phyloP scores from a whole-genome alignment of 1,284 basidiomycete genomes.

The Apiotrichum siamense region DNA sequence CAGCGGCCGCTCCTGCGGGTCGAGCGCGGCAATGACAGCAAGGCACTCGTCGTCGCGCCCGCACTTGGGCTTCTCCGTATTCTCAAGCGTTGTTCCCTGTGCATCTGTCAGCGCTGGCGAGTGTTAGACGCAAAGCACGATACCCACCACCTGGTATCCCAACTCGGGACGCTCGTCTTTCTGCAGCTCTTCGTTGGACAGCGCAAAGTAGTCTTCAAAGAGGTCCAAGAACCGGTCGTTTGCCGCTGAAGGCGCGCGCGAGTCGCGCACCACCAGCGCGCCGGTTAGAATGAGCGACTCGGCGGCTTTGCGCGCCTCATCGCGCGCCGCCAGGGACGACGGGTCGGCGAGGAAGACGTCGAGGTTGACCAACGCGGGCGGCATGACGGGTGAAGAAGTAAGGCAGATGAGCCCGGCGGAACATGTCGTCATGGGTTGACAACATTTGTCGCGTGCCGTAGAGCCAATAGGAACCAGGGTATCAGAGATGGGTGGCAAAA shows the following conservation, averaged over 20 bases:
- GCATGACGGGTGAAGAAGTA: constrained; percentile 3
- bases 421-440: too few relatives aligned
- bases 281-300: constrained; percentile 68
- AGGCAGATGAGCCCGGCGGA: too few relatives aligned
- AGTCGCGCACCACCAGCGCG: constrained; percentile 73
- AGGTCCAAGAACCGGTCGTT: constrained; percentile 73
- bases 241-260: constrained; percentile 71
- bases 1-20: constrained; percentile 68
- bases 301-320: constrained; percentile 56
- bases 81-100: constrained; percentile 81
- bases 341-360: constrained; percentile 61
- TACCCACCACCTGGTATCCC: constrained; percentile 49
- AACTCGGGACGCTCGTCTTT: constrained; percentile 74
- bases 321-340: constrained; percentile 48
- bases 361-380: constrained; percentile 55
- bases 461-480: too few relatives aligned
- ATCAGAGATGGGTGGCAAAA: too few relatives aligned
- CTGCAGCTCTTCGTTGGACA: constrained; percentile 57
- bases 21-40: constrained; percentile 51
- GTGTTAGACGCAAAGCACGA: too few relatives aligned
- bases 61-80: constrained; percentile 87
- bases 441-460: too few relatives aligned
- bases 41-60: constrained; percentile 49
- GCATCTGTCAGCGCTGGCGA: constrained; percentile 1
- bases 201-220: constrained; percentile 77